Percentiles rank a stretch among this genome's conserved stretches.
These are phyloP conservation scores for Heterobasidion occidentale DNA, from an alignment of 1,284 basidiomycete genomes.

Conservation along the genomic window DNA sequence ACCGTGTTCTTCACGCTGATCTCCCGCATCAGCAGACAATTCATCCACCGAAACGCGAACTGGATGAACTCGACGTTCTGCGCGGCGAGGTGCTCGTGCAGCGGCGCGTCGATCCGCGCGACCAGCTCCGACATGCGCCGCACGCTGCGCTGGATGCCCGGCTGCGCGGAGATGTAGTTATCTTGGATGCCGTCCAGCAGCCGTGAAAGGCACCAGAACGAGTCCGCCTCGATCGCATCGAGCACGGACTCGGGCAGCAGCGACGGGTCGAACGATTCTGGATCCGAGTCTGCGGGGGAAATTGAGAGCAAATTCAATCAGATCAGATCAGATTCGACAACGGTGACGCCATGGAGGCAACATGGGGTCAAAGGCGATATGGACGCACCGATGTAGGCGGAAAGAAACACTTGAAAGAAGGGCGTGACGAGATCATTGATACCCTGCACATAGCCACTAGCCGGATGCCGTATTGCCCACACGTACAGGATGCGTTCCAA, in stretches of 20 bases:
- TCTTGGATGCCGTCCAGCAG: constrained; percentile 94
- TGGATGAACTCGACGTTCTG: constrained; percentile 98
- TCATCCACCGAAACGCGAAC: constrained; percentile 99
- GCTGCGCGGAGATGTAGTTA: constrained; percentile 93
- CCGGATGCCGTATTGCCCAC: constrained; percentile 96
- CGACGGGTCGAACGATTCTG: constrained; percentile 78
- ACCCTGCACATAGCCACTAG: constrained; percentile 94
- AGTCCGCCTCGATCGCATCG: constrained; percentile 87
- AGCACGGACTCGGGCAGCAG: constrained; percentile 65
- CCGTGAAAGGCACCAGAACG: constrained; percentile 94
- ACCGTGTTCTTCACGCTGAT: constrained; percentile 93
- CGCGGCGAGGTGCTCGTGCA: constrained; percentile 75
- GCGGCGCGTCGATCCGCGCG: constrained; percentile 82
- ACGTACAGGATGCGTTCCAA: constrained; percentile 92
- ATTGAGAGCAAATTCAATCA: background rate
- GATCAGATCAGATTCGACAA: too few relatives aligned
- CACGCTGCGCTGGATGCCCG: constrained; percentile 89
- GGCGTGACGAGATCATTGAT: constrained; percentile 96
- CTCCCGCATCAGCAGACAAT: constrained; percentile 94
- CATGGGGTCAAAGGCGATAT: background rate
- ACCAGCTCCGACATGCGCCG: constrained; percentile 90
- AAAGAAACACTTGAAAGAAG: constrained; percentile 91
- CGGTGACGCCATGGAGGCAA: too few relatives aligned
- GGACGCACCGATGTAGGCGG: constrained; percentile 76
- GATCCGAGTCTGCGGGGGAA: constrained; percentile 61